Conservation (phyloP, 176 grass and related monocot species). For the Hsuehochloa calcarea region DNA sequence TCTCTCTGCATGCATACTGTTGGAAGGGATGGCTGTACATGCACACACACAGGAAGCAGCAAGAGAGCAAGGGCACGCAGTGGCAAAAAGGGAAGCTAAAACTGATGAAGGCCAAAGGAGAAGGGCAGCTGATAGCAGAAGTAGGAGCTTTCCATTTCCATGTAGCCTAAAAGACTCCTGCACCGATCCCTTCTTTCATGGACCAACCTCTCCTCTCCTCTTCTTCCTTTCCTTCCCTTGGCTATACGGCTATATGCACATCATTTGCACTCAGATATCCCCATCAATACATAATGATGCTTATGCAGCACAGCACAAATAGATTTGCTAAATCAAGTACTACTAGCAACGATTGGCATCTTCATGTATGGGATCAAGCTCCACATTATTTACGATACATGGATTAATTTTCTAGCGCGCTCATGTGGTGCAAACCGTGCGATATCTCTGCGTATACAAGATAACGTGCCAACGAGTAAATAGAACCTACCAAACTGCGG, state of each 20-base stretch:
- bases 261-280: neutral
- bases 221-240: neutral
- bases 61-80: neutral
- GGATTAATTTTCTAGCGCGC: neutral
- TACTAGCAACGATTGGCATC: neutral
- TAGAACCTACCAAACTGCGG: neutral
- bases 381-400: neutral
- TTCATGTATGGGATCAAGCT: neutral
- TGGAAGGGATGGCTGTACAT: neutral
- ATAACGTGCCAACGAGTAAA: neutral
- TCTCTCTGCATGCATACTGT: slow-evolving; percentile 11
- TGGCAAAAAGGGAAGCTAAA: slow-evolving; percentile 12
- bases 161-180: slow-evolving; percentile 29
- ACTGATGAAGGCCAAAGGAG: slow-evolving; percentile 27
- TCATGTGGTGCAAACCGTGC: neutral
- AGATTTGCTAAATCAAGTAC: neutral
- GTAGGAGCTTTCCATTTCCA: slow-evolving; percentile 35
- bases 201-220: neutral
- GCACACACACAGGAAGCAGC: neutral
- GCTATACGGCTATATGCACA: neutral
- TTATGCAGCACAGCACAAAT: neutral
- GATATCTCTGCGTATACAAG: neutral
- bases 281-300: neutral
- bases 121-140: neutral
- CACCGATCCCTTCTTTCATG: slow-evolving; percentile 15